Conservation (phyloP, 176 grass and related monocot genomes). For the Dactylis glomerata region DNA sequence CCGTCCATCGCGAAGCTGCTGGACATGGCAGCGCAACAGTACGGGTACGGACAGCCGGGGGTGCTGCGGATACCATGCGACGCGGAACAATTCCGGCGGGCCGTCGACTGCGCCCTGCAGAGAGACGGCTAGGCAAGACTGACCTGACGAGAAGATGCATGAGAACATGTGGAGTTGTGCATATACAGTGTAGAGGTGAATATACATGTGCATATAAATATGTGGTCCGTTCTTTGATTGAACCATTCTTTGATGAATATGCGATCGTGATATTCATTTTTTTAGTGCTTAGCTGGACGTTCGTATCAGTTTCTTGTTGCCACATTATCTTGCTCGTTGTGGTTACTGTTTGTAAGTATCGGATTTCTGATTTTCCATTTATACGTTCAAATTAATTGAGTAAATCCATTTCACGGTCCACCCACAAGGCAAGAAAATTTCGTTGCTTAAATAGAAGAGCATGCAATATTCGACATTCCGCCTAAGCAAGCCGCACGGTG, state of each 20-base stretch:
- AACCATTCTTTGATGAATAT: neutral
- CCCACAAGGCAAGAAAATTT: too few species aligned
- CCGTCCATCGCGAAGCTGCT: constrained; percentile 52
- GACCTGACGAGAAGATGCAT: neutral
- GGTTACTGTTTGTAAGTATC: too few species aligned
- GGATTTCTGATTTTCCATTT: too few species aligned
- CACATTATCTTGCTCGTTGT: too few species aligned
- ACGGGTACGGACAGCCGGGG: constrained; percentile 54
- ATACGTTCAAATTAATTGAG: too few species aligned
- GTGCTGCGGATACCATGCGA: constrained; percentile 60
- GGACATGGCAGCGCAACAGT: constrained; percentile 48
- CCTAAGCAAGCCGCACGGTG: too few species aligned
- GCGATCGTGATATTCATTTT: neutral
- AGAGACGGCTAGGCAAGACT: neutral
- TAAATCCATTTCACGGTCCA: too few species aligned
- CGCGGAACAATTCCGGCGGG: constrained; percentile 23
- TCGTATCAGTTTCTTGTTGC: too few species aligned
- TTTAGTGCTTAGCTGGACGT: too few species aligned
- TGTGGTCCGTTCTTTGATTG: neutral
- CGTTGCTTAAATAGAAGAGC: too few species aligned
- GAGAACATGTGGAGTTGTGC: neutral
- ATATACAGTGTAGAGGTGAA: neutral
- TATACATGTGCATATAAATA: neutral
- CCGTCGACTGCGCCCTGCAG: constrained; percentile 23
- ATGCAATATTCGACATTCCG: too few species aligned